These are phyloP conservation scores for Diospyros lotus DNA, from an alignment of 148 eudicot genomes.

Conservation along the genomic window DNA sequence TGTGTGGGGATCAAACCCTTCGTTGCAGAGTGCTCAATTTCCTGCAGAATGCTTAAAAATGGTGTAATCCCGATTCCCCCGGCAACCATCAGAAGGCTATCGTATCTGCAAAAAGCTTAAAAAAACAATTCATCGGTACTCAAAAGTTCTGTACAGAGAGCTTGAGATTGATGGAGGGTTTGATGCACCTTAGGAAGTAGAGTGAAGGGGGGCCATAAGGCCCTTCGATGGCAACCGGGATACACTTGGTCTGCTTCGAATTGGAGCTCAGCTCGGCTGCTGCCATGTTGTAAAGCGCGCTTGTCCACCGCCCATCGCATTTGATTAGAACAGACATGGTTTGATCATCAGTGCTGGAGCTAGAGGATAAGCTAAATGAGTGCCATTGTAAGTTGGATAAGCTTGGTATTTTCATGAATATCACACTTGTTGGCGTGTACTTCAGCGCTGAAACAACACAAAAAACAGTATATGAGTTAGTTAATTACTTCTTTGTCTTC, in stretches of 20 bases:
- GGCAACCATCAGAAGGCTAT: constrained; percentile 56
- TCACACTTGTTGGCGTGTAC: constrained; percentile 68
- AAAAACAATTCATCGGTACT: not conserved
- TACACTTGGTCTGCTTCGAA: constrained; percentile 25
- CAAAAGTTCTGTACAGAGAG: not conserved
- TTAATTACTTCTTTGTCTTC: not conserved
- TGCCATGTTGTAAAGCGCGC: constrained; percentile 42
- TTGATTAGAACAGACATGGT: constrained; percentile 69
- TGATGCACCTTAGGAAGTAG: constrained; percentile 51
- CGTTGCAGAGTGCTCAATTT: constrained; percentile 27
- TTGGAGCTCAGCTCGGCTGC: constrained; percentile 24
- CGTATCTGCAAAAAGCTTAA: constrained; percentile 43
- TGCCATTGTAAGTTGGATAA: constrained; percentile 87
- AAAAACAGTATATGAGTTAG: not conserved
- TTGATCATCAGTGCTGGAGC: constrained; percentile 47
- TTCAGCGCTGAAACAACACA: constrained; percentile 44
- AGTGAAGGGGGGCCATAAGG: constrained; percentile 82
- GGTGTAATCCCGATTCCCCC: constrained; percentile 96
- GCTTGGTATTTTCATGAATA: constrained; percentile 70
- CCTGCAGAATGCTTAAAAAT: constrained; percentile 73
- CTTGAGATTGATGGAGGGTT: not conserved
- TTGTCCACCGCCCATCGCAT: constrained; percentile 80
- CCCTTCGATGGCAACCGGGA: constrained; percentile 67
- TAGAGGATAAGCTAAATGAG: constrained; percentile 71
- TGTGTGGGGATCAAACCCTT: constrained; percentile 30